A percentile compares a stretch with the other conserved stretches of the same genome.
These are phyloP conservation scores for Agrocybe pediades DNA, from an alignment of 768 basidiomycete genomes.

Conservation along the genomic window DNA sequence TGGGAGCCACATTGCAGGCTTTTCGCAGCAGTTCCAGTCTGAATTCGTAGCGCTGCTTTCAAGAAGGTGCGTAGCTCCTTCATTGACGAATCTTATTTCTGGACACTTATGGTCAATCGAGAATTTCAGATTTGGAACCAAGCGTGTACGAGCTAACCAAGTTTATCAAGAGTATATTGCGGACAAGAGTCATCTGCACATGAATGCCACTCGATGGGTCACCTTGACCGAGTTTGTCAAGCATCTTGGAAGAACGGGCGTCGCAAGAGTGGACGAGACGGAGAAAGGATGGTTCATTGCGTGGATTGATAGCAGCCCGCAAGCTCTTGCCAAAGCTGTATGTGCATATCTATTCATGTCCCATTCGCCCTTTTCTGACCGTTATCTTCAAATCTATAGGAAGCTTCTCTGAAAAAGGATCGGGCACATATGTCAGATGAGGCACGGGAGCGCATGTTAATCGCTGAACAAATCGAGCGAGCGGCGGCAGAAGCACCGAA, in stretches of 20 bases:
- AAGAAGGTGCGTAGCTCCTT: conserved; percentile 57
- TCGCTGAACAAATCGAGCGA: conserved; percentile 92
- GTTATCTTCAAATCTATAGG: conserved; percentile 39
- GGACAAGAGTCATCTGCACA: conserved; percentile 93
- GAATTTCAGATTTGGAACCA: conserved; percentile 77
- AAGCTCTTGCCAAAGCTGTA: conserved; percentile 89
- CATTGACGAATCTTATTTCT: background rate
- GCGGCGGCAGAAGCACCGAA: conserved; percentile 56
- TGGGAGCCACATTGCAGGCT: conserved; percentile 88
- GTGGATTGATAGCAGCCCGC: conserved; percentile 97
- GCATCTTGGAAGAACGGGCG: conserved; percentile 81
- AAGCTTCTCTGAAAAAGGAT: conserved; percentile 90
- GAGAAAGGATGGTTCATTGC: conserved; percentile 98
- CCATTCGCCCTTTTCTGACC: background rate
- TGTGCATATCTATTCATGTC: conserved; percentile 20
- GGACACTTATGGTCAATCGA: background rate
- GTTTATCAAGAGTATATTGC: conserved; percentile 98
- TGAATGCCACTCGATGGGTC: conserved; percentile 98
- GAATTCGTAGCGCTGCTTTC: conserved; percentile 92
- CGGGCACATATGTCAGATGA: conserved; percentile 91
- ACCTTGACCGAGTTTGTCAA: conserved; percentile 96
- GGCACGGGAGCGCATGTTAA: conserved; percentile 85
- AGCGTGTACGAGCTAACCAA: conserved; percentile 90
- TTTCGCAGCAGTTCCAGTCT: conserved; percentile 84
- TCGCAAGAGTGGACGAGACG: conserved; percentile 94